Percentiles rank a stretch among this genome's conserved stretches.
These are phyloP conservation scores for Ploettnerulaceae sp. DNA, from an alignment of 2,329 filamentous ascomycete genomes.

Conservation along the genomic window DNA sequence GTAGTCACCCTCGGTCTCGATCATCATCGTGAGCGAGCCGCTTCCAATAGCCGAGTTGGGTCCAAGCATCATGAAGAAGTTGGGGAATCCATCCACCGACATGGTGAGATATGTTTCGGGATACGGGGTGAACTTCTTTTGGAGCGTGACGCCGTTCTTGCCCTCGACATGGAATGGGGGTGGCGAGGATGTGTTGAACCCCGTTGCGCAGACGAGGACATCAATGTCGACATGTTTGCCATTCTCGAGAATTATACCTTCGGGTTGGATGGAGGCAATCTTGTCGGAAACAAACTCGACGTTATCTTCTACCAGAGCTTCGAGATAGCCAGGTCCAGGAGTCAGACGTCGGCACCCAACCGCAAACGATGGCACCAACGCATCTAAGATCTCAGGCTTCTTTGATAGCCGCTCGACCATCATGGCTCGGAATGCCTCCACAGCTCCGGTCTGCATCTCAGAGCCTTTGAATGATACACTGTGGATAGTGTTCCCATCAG, in stretches of 20 bases:
- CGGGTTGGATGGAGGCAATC: slow-evolving; percentile 38
- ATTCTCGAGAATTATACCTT: slow-evolving; percentile 32
- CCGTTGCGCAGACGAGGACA: slow-evolving; percentile 37
- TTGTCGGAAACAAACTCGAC: slow-evolving; percentile 42
- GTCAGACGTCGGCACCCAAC: slow-evolving; percentile 42
- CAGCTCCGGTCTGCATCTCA: slow-evolving; percentile 35
- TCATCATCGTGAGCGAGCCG: slow-evolving; percentile 26
- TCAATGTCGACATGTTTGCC: slow-evolving; percentile 34
- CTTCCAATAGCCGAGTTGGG: slow-evolving; percentile 28
- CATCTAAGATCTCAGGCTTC: slow-evolving; percentile 36
- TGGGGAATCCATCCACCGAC: slow-evolving; percentile 27
- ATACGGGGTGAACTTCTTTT: slow-evolving; percentile 29
- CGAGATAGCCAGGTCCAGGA: slow-evolving; percentile 40
- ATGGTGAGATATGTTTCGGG: slow-evolving; percentile 30
- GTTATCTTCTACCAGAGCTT: slow-evolving; percentile 36
- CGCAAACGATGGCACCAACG: slow-evolving; percentile 38
- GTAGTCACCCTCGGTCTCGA: slow-evolving; percentile 29
- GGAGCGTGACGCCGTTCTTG: slow-evolving; percentile 19
- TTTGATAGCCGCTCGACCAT: slow-evolving; percentile 40
- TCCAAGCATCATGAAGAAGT: slow-evolving; percentile 32
- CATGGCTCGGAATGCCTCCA: slow-evolving; percentile 33
- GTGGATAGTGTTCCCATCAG: slow-evolving; percentile 41
- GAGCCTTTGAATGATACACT: slow-evolving; percentile 38
- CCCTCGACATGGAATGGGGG: slow-evolving; percentile 30
- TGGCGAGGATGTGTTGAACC: slow-evolving; percentile 31